Evolutionary conservation across 352 stramenopile species (phyloP), one percentile per base, ranked within the genome.

Genomic region (Pythium phragmiticola): DNA sequence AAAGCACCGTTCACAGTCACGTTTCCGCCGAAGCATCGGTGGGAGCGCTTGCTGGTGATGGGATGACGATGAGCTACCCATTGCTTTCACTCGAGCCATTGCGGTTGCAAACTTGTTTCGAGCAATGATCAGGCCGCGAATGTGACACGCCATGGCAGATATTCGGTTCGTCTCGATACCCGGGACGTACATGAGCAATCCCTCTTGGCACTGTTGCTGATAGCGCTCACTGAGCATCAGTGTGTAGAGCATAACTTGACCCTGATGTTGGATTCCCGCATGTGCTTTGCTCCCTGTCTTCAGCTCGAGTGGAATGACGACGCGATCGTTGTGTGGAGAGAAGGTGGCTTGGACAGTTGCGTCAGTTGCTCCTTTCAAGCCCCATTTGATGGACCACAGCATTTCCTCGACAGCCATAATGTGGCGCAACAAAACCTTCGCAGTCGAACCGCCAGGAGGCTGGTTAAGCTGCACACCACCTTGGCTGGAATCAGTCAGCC

Each of bases 201-300:
- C 85, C 23, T 92, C 70, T 41, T 80, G 72, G 23, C 78, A 85
- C 8, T 47, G 55, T 59, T 83, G 81, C 17, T 65, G 74, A 69
- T 95, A 96, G 3, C 88, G 86, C 55, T 94, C 83, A 23, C 80
- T 85, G 11, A 92, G 60, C 34, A 97, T 65, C 23, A 97, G 65
- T 6, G 84, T 95, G 49, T 97, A 97, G 41, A 97, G 52, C 36
- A 96, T 92, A 14, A 97, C 87, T 84, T 97, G 89, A 12, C 82
- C 88, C 46, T 85, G 73, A 55, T 95, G 84, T 26, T 93, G 75
- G 8, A 76, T 65, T 7, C 71, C 67, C 16, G 59, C 60, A 47
- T 84, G 88, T 39, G 62, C 62, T 56, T 90, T 88, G 50, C 80
- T 95, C 12, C 90, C 90, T 17, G 89, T 97, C 69, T 97, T 97